These are phyloP conservation scores for Peniophora sp. DNA, from an alignment of 1,284 basidiomycete genomes.

Conservation along the genomic window DNA sequence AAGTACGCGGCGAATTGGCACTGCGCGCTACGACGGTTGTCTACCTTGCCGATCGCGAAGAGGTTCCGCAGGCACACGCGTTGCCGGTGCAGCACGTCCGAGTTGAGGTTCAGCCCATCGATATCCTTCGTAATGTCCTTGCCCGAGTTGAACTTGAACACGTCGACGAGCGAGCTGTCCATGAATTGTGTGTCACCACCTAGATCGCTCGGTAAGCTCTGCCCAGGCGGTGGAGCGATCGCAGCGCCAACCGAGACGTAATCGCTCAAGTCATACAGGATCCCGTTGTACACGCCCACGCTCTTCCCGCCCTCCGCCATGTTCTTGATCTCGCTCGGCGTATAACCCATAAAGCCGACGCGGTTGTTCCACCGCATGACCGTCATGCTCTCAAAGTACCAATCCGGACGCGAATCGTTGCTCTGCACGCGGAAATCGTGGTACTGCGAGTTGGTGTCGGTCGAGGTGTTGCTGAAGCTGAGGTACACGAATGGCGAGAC, in stretches of 20 bases:
- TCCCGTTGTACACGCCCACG: constrained; percentile 76
- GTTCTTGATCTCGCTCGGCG: constrained; percentile 69
- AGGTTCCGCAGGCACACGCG: constrained; percentile 88
- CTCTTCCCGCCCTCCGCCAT: constrained; percentile 61
- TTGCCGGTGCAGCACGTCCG: constrained; percentile 68
- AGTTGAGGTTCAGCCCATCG: constrained; percentile 58
- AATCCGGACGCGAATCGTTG: constrained; percentile 90
- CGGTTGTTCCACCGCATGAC: constrained; percentile 84
- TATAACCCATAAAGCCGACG: constrained; percentile 86
- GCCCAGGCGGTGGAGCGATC: constrained; percentile 52
- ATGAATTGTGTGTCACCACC: constrained; percentile 70
- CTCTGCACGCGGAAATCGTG: constrained; percentile 91
- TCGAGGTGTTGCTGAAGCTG: constrained; percentile 68
- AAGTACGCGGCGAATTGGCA: constrained; percentile 93
- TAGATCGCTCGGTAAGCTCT: constrained; percentile 35
- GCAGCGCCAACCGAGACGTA: constrained; percentile 65
- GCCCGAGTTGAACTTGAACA: constrained; percentile 84
- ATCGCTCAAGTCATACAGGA: constrained; percentile 84
- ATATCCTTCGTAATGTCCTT: constrained; percentile 80
- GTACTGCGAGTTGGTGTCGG: constrained; percentile 79
- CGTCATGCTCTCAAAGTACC: constrained; percentile 95
- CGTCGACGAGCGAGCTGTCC: constrained; percentile 59
- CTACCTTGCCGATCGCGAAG: constrained; percentile 87
- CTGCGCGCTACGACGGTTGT: constrained; percentile 86
- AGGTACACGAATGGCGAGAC: constrained; percentile 84